Percentiles rank a stretch among this genome's conserved stretches.
These are phyloP conservation scores for Quercus tomentella DNA, from an alignment of 331 rosid genomes.

Conservation along the genomic window DNA sequence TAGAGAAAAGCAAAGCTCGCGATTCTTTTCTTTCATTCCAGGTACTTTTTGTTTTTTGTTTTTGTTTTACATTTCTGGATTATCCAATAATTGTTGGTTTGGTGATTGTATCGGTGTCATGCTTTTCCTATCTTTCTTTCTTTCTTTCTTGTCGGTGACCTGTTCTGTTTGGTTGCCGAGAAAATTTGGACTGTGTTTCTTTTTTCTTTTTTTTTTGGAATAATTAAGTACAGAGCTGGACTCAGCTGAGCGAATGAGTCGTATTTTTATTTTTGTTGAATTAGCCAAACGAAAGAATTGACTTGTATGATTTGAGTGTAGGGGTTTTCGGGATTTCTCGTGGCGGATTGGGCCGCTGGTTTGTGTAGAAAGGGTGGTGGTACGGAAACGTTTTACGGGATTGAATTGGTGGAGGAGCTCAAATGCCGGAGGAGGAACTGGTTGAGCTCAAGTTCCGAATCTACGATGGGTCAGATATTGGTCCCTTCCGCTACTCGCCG, in stretches of 20 bases:
- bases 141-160: not conserved
- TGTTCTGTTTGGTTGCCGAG: not conserved
- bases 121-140: not conserved
- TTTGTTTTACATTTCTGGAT: not conserved
- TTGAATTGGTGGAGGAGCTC: slow-evolving; percentile 11
- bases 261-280: not conserved
- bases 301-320: not conserved
- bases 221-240: not conserved
- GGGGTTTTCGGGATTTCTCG: not conserved
- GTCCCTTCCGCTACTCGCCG: slow-evolving; percentile 70
- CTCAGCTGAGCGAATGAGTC: not conserved
- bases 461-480: slow-evolving; percentile 80
- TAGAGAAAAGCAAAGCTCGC: not conserved
- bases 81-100: not conserved
- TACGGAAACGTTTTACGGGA: not conserved
- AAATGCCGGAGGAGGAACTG: slow-evolving; percentile 86
- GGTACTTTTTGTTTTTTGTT: slow-evolving; percentile 1
- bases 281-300: not conserved
- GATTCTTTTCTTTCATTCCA: slow-evolving; percentile 3
- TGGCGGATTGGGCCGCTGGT: not conserved
- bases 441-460: slow-evolving; percentile 83
- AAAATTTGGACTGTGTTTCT: not conserved
- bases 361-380: not conserved
- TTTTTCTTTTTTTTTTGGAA: not conserved
- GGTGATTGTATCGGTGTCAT: not conserved